Base-by-base conservation (phyloP, 208 protist species). In the Acanthamoeba pearcei region DNA sequence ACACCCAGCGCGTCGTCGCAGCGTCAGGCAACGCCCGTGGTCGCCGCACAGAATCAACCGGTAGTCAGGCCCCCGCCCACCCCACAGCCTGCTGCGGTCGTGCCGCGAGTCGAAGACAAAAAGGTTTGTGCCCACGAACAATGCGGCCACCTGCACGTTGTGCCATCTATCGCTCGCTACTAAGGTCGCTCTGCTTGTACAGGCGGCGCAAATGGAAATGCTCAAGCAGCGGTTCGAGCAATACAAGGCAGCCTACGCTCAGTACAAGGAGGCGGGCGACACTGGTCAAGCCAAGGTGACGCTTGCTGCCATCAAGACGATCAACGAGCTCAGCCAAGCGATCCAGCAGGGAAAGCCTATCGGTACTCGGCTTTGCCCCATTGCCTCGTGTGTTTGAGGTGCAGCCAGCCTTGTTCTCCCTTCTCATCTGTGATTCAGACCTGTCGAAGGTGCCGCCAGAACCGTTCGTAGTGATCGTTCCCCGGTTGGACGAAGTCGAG, bases 221-320 rank as follows among this genome's bases (percentile, higher is more conserved):
- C 27, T 89, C 29, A 89, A 89, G 53, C 29, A 29, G 32, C 46
- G 82, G 15, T 89, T 68, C 49, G 82, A 89, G 46, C 51, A 57
- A 35, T 89, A 68, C 51, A 89, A 89, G 53, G 35, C 82, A 10
- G 82, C 82, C 53, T 89, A 89, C 17, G 46, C 55, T 5, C 51
- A 57, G 27, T 89, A 66, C 82, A 89, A 89, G 51, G 82, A 89
- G 24, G 46, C 55, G 49, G 82, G 55, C 32, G 82, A 89, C 6
- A 66, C 46, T 17, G 60, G n/a, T 24, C 82, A 89, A 22, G 82
- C 82, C 38, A 57, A 89, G 46, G 46, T 24, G 51, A 89, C 38
- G 51, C 46, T 89, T 29, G n/a, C 24, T 4, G 46, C 82, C 46
- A 89, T 89, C 51, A 55, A 64, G n/a, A 66, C 55, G 27, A 66